Percentiles rank a stretch among this genome's conserved stretches.
Evolutionary conservation across 2,329 filamentous ascomycete species (phyloP).

Genomic region (Canariomyces notabilis): DNA sequence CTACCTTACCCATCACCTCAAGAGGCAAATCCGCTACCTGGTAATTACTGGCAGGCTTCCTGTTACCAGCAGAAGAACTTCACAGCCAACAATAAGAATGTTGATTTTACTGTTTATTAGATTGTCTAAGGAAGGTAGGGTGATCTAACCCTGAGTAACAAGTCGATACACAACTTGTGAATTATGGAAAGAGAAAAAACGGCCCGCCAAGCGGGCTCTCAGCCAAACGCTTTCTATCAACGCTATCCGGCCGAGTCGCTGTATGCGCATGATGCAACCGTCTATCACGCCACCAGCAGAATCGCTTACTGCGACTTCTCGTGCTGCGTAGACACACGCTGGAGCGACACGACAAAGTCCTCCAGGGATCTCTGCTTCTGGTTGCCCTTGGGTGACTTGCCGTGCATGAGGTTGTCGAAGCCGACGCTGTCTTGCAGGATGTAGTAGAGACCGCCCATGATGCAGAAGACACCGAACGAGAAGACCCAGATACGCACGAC

Average conservation of each 20-base stretch:
- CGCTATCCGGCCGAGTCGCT: constrained; percentile 18
- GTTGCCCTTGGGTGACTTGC: constrained; percentile 75
- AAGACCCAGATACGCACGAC: constrained; percentile 89
- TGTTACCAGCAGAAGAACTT: background rate
- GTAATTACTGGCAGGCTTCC: background rate
- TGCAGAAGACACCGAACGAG: constrained; percentile 74
- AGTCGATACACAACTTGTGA: constrained; percentile 17
- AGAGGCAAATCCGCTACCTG: too few relatives aligned
- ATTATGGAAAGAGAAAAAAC: constrained; percentile 17
- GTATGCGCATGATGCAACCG: constrained; percentile 5
- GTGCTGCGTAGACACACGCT: constrained; percentile 87
- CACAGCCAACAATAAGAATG: constrained; percentile 3
- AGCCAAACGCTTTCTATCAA: constrained; percentile 12
- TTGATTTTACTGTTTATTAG: constrained; percentile 23
- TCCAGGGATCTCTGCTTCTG: constrained; percentile 80
- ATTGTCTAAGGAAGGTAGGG: constrained; percentile 20
- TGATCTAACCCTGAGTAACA: constrained; percentile 14
- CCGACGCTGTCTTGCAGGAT: constrained; percentile 73
- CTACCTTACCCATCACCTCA: too few relatives aligned
- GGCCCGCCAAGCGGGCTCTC: constrained; percentile 15
- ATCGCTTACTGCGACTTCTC: constrained; percentile 69
- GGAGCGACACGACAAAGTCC: constrained; percentile 85
- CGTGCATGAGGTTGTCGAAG: constrained; percentile 92
- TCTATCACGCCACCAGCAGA: constrained; percentile 3
- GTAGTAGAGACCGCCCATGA: constrained; percentile 62